Conservation (phyloP, 805 yeast species). For the Candida ipomoeae region DNA sequence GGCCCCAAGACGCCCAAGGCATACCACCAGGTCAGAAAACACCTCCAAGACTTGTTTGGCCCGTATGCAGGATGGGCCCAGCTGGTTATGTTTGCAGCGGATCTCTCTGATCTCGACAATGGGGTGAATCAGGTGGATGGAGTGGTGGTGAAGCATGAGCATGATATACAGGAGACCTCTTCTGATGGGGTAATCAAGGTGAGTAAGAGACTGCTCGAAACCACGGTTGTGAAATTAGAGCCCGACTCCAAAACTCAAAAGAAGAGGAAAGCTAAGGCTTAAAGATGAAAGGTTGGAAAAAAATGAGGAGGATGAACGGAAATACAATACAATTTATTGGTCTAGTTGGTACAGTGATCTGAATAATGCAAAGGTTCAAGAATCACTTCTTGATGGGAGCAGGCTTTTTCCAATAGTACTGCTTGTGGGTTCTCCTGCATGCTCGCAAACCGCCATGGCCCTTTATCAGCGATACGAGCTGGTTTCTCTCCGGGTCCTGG, state of each 20-base stretch:
- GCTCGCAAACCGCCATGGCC: conserved; percentile 79
- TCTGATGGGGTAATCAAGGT: conserved; percentile 1
- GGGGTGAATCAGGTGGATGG: conserved; percentile 46
- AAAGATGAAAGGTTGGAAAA: too few relatives aligned
- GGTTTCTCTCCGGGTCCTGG: conserved; percentile 61
- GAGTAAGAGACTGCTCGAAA: not conserved
- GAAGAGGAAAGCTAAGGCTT: not conserved
- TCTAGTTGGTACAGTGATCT: too few relatives aligned
- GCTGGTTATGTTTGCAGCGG: conserved; percentile 86
- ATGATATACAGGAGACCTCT: conserved; percentile 1
- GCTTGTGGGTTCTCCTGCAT: conserved; percentile 93
- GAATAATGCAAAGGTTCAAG: not conserved
- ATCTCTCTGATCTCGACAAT: conserved; percentile 64
- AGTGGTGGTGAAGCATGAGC: conserved; percentile 13
- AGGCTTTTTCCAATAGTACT: conserved; percentile 70
- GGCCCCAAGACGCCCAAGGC: conserved; percentile 43
- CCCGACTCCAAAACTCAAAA: not conserved
- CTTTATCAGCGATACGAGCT: conserved; percentile 67
- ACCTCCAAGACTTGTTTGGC: conserved; percentile 74
- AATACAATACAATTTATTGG: too few relatives aligned
- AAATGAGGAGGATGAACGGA: too few relatives aligned
- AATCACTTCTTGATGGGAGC: conserved; percentile 38
- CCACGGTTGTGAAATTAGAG: conserved; percentile 4
- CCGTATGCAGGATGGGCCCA: conserved; percentile 98
- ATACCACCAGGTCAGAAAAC: conserved; percentile 54